Evolutionary conservation across 2,329 filamentous ascomycete species (phyloP).

Genomic region (Pezicula neosporulosa): DNA sequence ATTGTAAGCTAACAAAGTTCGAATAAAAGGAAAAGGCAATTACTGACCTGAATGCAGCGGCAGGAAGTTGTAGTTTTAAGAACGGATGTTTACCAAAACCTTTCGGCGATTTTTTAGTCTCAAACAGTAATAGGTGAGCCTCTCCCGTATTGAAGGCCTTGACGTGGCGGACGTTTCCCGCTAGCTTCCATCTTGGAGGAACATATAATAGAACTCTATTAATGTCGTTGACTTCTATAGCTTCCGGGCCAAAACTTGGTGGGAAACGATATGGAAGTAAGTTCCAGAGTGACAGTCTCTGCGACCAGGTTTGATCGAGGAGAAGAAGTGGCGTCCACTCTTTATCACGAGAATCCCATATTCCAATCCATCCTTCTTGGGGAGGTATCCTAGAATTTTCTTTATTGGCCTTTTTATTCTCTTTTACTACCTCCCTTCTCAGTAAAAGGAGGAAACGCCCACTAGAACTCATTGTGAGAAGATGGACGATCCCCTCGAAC

Average conservation of each 20-base stretch:
- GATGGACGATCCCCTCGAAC: neutral
- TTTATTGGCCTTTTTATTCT: neutral
- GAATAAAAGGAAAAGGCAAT: neutral
- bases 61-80: neutral
- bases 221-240: neutral
- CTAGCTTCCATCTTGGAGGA: neutral
- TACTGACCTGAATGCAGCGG: neutral
- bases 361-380: constrained; percentile 1
- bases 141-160: neutral
- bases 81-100: neutral
- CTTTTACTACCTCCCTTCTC: neutral
- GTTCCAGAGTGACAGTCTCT: neutral
- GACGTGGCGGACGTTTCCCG: neutral
- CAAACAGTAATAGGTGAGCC: neutral
- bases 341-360: neutral
- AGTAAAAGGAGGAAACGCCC: constrained; percentile 3
- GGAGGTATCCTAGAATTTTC: neutral
- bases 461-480: constrained; percentile 2
- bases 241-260: constrained; percentile 1
- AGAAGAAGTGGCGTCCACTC: neutral
- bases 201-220: neutral
- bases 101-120: neutral
- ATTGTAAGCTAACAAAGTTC: neutral
- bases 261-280: neutral
- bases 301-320: neutral